These are phyloP conservation scores for Penicillium fuscoglaucum DNA, from an alignment of 2,329 filamentous ascomycete genomes.

Conservation along the genomic window DNA sequence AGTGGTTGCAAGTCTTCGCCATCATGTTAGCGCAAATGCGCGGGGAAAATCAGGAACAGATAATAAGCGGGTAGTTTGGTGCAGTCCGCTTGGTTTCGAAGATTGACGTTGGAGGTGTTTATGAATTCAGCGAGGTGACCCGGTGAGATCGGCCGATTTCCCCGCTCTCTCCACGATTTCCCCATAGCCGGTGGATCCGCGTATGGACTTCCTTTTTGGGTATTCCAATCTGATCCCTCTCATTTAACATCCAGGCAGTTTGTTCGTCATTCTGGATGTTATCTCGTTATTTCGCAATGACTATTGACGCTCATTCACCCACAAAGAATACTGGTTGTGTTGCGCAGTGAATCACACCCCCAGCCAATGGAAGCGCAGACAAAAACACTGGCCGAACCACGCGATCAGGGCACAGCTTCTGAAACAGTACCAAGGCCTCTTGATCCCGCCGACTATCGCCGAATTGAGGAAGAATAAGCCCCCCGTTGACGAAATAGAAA, in stretches of 20 bases:
- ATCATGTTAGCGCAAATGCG: slow-evolving; percentile 37
- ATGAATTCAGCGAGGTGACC: background rate
- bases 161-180: slow-evolving; percentile 19
- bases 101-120: background rate
- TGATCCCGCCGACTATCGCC: slow-evolving; percentile 23
- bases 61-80: background rate
- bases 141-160: slow-evolving; percentile 10
- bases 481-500: slow-evolving; percentile 34
- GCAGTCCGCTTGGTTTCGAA: background rate
- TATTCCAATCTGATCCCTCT: background rate
- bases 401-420: slow-evolving; percentile 25
- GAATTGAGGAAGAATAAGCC: slow-evolving; percentile 30
- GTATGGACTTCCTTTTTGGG: background rate
- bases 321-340: slow-evolving; percentile 23
- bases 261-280: background rate
- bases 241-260: background rate
- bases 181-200: slow-evolving; percentile 10
- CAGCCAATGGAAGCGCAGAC: slow-evolving; percentile 26
- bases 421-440: slow-evolving; percentile 23
- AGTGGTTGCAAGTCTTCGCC: slow-evolving; percentile 23
- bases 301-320: background rate
- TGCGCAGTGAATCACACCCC: slow-evolving; percentile 33
- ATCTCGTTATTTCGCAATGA: background rate
- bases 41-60: background rate
- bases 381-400: slow-evolving; percentile 24